Evolutionary conservation across 2,329 filamentous ascomycete genomes (phyloP), one percentile per base, ranked within the genome.

Genomic region (Hypoxylon sp.): DNA sequence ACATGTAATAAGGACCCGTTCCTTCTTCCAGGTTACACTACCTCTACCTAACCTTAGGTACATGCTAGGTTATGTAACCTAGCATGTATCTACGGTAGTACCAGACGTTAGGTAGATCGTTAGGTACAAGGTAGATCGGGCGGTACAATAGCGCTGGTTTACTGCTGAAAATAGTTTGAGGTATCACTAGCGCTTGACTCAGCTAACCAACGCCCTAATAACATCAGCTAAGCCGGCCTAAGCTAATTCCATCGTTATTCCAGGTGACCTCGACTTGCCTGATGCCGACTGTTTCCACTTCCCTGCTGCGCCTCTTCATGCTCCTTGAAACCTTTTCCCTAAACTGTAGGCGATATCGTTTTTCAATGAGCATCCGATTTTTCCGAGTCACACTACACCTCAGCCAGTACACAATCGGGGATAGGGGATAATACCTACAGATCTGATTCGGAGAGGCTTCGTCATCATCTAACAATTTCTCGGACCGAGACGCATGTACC

Each of bases 401-500:
- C 38, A 43, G 38, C 38, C 17, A 43, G 38, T 21, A 43, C 9
- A 43, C 38, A 43, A 17, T 17, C 34, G 34, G 38, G 38, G 38
- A 41, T 30, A 30, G 28, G 28, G 28, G 28, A 30, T 30, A 30
- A 30, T 30, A 30, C 28, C 62, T 62, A 57, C 41, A 59, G 43
- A 68, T 62, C 62, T 62, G 53, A 68, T 65, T 56, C 58, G 53
- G 60, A 38, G 28, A 30, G 28, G 61, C 58, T 62, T 68, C 65
- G 66, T 68, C 62, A 65, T 68, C 59, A 21, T n/a, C 19, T 50
- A 19, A 52, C 21, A 25, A 48, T 50, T 50, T 43, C 43, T 57
- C 32, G 28, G 25, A 30, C 28, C 32, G 19, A 51, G n/a, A 51
- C 28, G n/a, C 48, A 51, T 51, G 28, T 19, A 30, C 48, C 48